Base-by-base conservation (phyloP, 805 yeast species). In the Metschnikowia continentalis region DNA sequence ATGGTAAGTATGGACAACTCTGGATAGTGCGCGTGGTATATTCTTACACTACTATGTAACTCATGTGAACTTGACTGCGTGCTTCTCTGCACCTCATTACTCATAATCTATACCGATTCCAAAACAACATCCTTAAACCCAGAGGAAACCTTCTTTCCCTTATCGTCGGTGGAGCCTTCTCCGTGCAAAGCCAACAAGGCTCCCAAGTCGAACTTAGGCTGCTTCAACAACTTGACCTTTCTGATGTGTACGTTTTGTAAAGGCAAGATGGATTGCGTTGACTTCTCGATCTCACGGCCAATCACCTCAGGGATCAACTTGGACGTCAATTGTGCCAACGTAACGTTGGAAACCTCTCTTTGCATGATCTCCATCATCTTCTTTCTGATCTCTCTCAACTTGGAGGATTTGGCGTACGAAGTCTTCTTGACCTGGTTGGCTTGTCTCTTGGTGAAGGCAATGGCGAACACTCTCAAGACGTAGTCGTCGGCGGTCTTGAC, bases 111-210 rank as follows among this genome's bases (percentile, higher is more conserved):
- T 74, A 92, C 98, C 73, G 92, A 74, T 84, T 92, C 98, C 79
- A 94, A 90, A 75, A 94, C 90, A 76, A 89, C 97, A 78, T 92
- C 99, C 84, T 92, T 91, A 95, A 90, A 92, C 77, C 95, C 96
- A 66, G 87, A 76, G 71, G 92, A 92, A 79, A 91, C 91, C 88
- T 92, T 91, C 80, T 97, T 97, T 75, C 96, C 90, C 78, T 94
- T 96, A 76, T 91, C 96, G 74, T 85, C 81, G 63, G 90, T 73
- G 65, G 85, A 79, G 67, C 81, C 83, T 83, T 92, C 98, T 79
- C 98, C 98, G 84, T 92, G 98, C 73, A 92, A 88, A 71, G 97
- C 86, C 76, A 92, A 81, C 74, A 92, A 85, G 72, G 95, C 79
- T 79, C 97, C 97, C 72, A 92, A 86, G 78, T 92, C 98, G 84